A percentile compares a stretch with the other conserved stretches of the same genome.
phyloP scores from a whole-genome alignment of 371 early-diverging fungal species.

The Enterocytospora artemiae region DNA sequence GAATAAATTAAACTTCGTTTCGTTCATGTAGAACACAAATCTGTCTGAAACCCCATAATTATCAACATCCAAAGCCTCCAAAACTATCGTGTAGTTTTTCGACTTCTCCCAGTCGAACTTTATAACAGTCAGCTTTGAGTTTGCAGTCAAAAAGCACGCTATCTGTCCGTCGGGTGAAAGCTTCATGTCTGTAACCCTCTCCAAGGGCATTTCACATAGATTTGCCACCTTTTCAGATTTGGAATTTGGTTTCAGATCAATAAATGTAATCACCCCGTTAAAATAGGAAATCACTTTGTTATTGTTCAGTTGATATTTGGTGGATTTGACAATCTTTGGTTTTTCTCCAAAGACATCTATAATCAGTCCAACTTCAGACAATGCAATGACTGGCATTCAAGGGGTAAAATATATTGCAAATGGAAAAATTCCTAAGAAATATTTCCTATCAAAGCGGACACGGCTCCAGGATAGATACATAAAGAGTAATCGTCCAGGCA shows the following conservation, averaged over 20 bases:
- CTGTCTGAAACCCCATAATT: neutral
- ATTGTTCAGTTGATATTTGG: slow-evolving; percentile 20
- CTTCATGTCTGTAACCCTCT: slow-evolving; percentile 37
- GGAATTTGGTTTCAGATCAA: slow-evolving; percentile 1
- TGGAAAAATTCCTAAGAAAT: neutral
- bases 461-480: too few relatives aligned
- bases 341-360: slow-evolving; percentile 51
- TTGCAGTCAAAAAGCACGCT: slow-evolving; percentile 18
- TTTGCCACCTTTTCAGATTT: neutral
- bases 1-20: neutral
- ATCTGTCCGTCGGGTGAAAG: slow-evolving; percentile 32
- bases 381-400: slow-evolving; percentile 47
- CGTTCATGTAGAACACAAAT: neutral
- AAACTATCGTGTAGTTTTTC: slow-evolving; percentile 20
- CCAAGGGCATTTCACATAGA: slow-evolving; percentile 9
- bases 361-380: slow-evolving; percentile 45
- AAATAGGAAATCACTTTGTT: slow-evolving; percentile 35
- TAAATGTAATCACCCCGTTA: slow-evolving; percentile 12
- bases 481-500: too few relatives aligned
- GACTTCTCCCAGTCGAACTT: slow-evolving; percentile 1
- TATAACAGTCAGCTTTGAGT: slow-evolving; percentile 22
- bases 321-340: slow-evolving; percentile 23
- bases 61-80: too few relatives aligned
- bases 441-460: neutral
- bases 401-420: neutral